These are phyloP conservation scores for Syzygium aqueum DNA, from an alignment of 345 rosid species.

Conservation along the genomic window DNA sequence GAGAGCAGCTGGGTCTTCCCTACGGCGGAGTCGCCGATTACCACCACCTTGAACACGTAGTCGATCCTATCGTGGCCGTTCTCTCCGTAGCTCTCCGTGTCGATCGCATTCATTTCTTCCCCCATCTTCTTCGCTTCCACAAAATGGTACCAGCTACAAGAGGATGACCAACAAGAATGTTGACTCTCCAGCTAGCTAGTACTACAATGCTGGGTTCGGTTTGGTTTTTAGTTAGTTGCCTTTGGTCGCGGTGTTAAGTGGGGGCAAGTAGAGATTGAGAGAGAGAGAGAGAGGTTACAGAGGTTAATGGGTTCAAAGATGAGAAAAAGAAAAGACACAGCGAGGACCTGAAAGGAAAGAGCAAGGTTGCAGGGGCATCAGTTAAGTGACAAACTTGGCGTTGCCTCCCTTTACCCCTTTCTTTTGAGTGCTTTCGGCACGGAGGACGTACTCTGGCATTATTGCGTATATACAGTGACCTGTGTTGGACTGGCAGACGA, in stretches of 20 bases:
- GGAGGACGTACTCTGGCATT: background rate
- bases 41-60: background rate
- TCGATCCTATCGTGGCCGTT: background rate
- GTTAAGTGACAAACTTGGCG: background rate
- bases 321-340: background rate
- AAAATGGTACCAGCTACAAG: background rate
- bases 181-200: background rate
- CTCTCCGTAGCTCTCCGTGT: background rate
- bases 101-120: background rate
- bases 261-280: background rate
- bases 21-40: background rate
- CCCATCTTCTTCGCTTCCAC: background rate
- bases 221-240: background rate
- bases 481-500: background rate
- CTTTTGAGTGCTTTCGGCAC: background rate
- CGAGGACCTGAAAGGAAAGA: background rate
- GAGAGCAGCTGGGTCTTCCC: background rate
- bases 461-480: background rate
- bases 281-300: background rate
- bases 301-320: background rate
- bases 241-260: background rate
- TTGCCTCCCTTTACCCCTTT: background rate
- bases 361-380: background rate
- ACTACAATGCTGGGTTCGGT: background rate
- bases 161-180: background rate